These are phyloP conservation scores for Xylariaceae sp. DNA, from an alignment of 2,329 filamentous ascomycete species.

Conservation along the genomic window DNA sequence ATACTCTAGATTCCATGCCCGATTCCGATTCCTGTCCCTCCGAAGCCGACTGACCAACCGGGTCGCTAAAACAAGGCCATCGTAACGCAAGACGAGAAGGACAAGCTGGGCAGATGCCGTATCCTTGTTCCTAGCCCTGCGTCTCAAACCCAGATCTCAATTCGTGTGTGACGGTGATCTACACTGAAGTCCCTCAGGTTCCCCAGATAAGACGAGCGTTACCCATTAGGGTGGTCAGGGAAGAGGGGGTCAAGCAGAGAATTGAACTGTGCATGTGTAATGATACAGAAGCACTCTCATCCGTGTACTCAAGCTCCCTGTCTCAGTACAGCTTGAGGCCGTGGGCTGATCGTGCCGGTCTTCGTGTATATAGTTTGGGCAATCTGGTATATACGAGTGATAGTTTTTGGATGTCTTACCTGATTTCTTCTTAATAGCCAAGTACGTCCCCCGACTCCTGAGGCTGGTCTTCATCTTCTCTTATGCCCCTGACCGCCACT, in stretches of 20 bases:
- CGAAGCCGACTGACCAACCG: conserved; percentile 5
- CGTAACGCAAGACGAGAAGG: conserved; percentile 14
- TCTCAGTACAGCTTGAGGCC: too few species aligned
- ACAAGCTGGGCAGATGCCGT: conserved; percentile 1
- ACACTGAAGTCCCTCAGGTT: too few species aligned
- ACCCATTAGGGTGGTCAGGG: too few species aligned
- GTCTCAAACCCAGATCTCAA: not conserved
- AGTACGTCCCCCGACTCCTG: not conserved
- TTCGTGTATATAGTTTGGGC: too few species aligned
- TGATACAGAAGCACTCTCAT: too few species aligned
- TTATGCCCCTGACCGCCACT: conserved; percentile 3
- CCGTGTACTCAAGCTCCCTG: too few species aligned
- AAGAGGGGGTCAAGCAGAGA: too few species aligned
- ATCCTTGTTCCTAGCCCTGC: not conserved
- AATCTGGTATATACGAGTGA: too few species aligned
- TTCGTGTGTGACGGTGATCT: too few species aligned
- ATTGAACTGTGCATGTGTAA: too few species aligned
- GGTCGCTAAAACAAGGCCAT: conserved; percentile 9
- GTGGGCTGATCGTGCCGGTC: too few species aligned
- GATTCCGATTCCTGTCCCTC: not conserved
- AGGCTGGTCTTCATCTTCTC: not conserved
- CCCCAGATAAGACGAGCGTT: too few species aligned
- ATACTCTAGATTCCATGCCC: not conserved
- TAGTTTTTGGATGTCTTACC: not conserved
- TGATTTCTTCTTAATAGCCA: conserved; percentile 7